These are phyloP conservation scores for Cantharellus cinnabarinus DNA, from an alignment of 768 basidiomycete species.

Conservation along the genomic window DNA sequence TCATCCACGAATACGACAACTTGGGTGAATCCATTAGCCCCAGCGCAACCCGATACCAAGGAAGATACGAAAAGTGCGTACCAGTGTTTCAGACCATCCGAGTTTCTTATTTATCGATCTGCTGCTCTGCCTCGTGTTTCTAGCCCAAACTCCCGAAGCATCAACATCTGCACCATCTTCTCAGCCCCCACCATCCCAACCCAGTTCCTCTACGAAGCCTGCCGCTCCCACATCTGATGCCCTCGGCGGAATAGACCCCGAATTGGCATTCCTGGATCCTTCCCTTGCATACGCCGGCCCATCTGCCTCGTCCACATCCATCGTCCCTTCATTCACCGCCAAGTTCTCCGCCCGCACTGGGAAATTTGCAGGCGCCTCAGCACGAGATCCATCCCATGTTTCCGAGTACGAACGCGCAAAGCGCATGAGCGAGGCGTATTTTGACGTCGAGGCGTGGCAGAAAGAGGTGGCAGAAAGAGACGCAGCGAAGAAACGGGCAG, in stretches of 20 bases:
- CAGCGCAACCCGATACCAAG: neutral
- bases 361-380: constrained; percentile 40
- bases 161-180: neutral
- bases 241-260: constrained; percentile 50
- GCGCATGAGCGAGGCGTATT: constrained; percentile 77
- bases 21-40: constrained; percentile 52
- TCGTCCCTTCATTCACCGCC: constrained; percentile 28
- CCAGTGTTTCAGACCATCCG: neutral
- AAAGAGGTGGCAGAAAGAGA: constrained; percentile 33
- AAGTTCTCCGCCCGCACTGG: constrained; percentile 45
- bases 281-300: constrained; percentile 24
- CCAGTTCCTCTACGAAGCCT: neutral
- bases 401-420: constrained; percentile 65
- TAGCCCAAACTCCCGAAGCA: neutral
- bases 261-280: constrained; percentile 63
- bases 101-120: neutral
- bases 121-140: too few relatives aligned
- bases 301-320: constrained; percentile 15
- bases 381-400: constrained; percentile 52
- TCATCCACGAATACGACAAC: constrained; percentile 56
- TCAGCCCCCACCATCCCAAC: constrained; percentile 9
- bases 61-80: neutral
- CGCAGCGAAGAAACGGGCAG: neutral
- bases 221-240: constrained; percentile 22
- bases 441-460: constrained; percentile 69